A percentile compares a stretch with the other conserved stretches of the same genome.
Evolutionary conservation across 2,329 filamentous ascomycete species (phyloP).

Genomic region (Ophioceras dolichostomum): DNA sequence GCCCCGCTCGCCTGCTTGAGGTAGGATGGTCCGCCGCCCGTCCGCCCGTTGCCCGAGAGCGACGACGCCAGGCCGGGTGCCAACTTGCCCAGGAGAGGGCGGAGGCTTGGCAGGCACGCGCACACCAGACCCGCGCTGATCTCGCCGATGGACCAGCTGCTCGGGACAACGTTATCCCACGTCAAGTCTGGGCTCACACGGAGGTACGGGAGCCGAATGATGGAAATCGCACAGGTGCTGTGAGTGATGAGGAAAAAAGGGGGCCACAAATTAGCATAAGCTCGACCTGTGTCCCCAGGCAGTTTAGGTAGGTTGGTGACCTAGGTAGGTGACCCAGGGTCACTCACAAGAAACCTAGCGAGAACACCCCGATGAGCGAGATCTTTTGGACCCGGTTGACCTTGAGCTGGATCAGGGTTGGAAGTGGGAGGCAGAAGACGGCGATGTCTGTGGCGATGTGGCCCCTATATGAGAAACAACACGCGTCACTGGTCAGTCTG

Average conservation of each 20-base stretch:
- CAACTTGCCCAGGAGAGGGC: conserved; percentile 12
- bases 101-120: conserved; percentile 21
- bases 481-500: too few species aligned
- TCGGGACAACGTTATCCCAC: conserved; percentile 22
- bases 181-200: conserved; percentile 19
- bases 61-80: conserved; percentile 2
- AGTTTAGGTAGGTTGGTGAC: not conserved
- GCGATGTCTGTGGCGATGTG: not conserved
- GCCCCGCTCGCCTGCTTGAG: not conserved
- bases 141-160: conserved; percentile 23
- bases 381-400: conserved; percentile 14
- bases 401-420: conserved; percentile 12
- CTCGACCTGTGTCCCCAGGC: not conserved
- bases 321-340: too few species aligned
- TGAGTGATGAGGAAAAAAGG: not conserved
- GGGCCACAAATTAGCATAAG: not conserved
- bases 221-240: conserved; percentile 22
- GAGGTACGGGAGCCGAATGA: conserved; percentile 24
- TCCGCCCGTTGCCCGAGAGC: not conserved
- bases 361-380: conserved; percentile 16
- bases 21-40: not conserved
- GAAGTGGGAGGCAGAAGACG: conserved; percentile 14
- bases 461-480: too few species aligned
- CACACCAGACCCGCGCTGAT: conserved; percentile 21
- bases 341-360: conserved; percentile 18